phyloP scores from a whole-genome alignment of 371 early-diverging fungal genomes.

The Mortierella sp. region DNA sequence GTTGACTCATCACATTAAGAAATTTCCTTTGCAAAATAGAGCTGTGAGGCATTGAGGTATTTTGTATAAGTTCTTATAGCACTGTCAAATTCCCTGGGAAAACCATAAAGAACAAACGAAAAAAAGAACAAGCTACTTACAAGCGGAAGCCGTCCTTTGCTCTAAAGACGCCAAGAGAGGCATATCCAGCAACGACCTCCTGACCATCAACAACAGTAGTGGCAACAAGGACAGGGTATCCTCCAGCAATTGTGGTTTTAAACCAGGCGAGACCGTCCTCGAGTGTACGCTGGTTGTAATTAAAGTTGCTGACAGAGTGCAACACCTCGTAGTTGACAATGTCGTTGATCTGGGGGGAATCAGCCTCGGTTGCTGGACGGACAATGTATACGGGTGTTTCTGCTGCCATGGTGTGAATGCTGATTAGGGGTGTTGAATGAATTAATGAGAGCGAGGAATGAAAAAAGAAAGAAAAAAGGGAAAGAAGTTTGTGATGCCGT shows the following conservation, averaged over 20 bases:
- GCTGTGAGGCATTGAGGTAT: neutral
- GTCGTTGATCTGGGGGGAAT: constrained; percentile 32
- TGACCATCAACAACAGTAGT: constrained; percentile 17
- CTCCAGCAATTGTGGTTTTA: constrained; percentile 31
- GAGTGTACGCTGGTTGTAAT: constrained; percentile 41
- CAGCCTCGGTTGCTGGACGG: constrained; percentile 43
- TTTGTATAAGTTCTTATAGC: neutral
- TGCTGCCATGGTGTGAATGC: constrained; percentile 6
- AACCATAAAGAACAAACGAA: neutral
- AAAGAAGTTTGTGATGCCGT: too few species aligned
- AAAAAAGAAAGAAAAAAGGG: neutral
- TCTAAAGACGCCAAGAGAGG: constrained; percentile 42
- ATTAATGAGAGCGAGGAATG: neutral
- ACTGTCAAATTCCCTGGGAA: neutral
- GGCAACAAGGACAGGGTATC: constrained; percentile 49
- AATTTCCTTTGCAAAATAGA: neutral
- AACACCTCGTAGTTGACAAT: constrained; percentile 52
- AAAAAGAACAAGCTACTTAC: constrained; percentile 8
- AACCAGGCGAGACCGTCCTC: constrained; percentile 40
- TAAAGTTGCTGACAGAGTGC: constrained; percentile 49
- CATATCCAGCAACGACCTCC: constrained; percentile 40
- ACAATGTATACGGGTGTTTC: constrained; percentile 23
- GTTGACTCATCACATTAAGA: neutral
- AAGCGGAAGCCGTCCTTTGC: constrained; percentile 55
- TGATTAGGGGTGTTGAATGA: neutral